phyloP scores from a whole-genome alignment of 2,329 filamentous ascomycete species.

The Dactylellina parvicollis region DNA sequence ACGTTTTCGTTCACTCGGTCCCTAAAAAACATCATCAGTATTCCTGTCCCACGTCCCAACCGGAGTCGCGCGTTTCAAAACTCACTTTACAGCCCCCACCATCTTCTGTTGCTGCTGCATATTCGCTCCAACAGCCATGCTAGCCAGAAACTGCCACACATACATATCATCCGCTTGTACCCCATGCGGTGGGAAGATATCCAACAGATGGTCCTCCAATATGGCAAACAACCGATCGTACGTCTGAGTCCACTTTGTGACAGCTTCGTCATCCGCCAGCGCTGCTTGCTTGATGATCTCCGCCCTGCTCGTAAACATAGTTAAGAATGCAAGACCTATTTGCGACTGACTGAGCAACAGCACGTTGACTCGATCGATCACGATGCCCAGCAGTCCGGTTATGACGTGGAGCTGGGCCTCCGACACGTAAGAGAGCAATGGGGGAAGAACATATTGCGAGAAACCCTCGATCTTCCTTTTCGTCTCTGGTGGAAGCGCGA shows the following conservation, averaged over 20 bases:
- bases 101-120: constrained; percentile 94
- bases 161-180: constrained; percentile 92
- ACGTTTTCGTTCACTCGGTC: constrained; percentile 98
- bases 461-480: constrained; percentile 95
- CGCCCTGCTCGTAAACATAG: constrained; percentile 91
- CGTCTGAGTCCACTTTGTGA: constrained; percentile 82
- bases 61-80: constrained; percentile 42
- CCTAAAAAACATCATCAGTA: constrained; percentile 59
- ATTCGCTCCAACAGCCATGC: constrained; percentile 90
- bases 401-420: constrained; percentile 92
- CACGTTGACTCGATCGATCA: constrained; percentile 82
- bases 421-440: constrained; percentile 86
- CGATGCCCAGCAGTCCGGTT: constrained; percentile 84
- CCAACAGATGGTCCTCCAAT: constrained; percentile 81
- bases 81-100: constrained; percentile 87
- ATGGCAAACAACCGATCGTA: constrained; percentile 89
- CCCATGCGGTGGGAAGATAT: constrained; percentile 91
- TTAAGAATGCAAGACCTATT: constrained; percentile 87
- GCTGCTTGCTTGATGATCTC: constrained; percentile 89
- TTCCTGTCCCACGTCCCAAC: neutral
- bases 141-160: constrained; percentile 96
- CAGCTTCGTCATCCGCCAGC: constrained; percentile 74
- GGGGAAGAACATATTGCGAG: constrained; percentile 85
- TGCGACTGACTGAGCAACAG: constrained; percentile 85
- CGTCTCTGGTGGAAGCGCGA: constrained; percentile 76